Conservation (phyloP, 2,329 filamentous ascomycete genomes). For the Aurifilum marmelostoma region DNA sequence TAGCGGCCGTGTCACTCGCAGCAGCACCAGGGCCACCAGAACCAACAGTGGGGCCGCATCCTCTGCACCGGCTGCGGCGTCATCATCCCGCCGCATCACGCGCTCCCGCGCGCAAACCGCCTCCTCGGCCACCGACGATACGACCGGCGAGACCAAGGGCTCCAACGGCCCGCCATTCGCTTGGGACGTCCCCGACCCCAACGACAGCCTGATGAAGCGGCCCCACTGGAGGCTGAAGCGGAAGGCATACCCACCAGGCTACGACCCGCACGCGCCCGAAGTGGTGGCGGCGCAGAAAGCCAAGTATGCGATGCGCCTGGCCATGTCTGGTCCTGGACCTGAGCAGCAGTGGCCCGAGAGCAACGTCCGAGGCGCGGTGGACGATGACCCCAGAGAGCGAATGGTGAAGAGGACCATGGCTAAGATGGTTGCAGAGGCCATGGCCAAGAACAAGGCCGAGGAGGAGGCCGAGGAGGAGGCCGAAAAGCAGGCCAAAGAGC, state of each 20-base stretch:
- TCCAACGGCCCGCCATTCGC: not conserved
- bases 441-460: not conserved
- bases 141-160: not conserved
- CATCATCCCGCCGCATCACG: not conserved
- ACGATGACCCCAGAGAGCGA: not conserved
- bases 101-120: not conserved
- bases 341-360: not conserved
- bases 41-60: not conserved
- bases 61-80: too few species aligned
- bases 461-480: slow-evolving; percentile 5
- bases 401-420: not conserved
- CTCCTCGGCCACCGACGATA: not conserved
- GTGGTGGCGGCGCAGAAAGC: not conserved
- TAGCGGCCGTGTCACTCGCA: not conserved
- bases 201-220: not conserved
- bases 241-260: not conserved
- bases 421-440: not conserved
- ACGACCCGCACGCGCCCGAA: not conserved
- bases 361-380: slow-evolving; percentile 6
- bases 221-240: not conserved
- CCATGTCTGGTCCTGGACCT: not conserved
- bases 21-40: not conserved
- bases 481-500: too few species aligned
- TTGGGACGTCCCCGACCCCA: not conserved
- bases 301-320: slow-evolving; percentile 2